Conservation (phyloP, 2,329 filamentous ascomycete genomes). For the Fusarium xyrophilum region DNA sequence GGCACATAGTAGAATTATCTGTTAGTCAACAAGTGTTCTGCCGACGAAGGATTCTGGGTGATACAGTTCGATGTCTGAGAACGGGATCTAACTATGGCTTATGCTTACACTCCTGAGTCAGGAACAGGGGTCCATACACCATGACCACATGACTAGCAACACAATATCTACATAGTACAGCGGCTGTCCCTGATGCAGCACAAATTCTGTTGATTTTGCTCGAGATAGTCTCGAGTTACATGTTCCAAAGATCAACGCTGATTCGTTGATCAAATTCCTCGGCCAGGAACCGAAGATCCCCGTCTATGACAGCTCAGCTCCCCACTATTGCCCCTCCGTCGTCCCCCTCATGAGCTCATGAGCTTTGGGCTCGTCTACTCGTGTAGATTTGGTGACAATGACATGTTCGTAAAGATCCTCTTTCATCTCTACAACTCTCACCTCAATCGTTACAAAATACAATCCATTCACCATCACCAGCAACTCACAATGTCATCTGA, state of each 20-base stretch:
- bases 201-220: not conserved
- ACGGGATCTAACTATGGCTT: not conserved
- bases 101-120: not conserved
- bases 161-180: too few relatives aligned
- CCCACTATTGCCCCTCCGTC: conserved; percentile 29
- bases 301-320: conserved; percentile 3
- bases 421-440: not conserved
- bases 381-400: not conserved
- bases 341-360: conserved; percentile 2
- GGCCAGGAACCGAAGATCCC: not conserved
- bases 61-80: not conserved
- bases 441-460: accelerated
- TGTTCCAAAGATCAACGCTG: not conserved
- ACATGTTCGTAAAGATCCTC: not conserved
- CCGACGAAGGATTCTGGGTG: accelerated
- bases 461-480: not conserved
- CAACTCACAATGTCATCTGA: conserved; percentile 42
- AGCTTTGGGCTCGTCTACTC: too few relatives aligned
- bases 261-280: not conserved
- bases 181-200: not conserved
- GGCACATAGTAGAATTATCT: not conserved
- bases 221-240: not conserved
- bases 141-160: not conserved
- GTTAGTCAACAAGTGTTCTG: accelerated
- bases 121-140: not conserved